A percentile compares a stretch with the other conserved stretches of the same genome.
Evolutionary conservation across 1,284 basidiomycete genomes (phyloP).

Genomic region (Ceratobasidium sp.): DNA sequence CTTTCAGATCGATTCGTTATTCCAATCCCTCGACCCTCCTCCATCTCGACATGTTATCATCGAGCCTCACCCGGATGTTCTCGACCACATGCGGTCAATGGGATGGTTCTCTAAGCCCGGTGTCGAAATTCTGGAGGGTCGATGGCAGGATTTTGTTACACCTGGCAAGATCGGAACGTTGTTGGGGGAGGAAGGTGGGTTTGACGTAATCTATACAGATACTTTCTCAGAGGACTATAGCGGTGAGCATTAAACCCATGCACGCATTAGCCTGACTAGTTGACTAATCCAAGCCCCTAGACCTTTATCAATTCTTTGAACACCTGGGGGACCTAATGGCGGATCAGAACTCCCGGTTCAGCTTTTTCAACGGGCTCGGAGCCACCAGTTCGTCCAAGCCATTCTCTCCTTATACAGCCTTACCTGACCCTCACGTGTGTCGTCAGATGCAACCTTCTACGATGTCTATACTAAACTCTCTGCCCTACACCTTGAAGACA

Average conservation of each 20-base stretch:
- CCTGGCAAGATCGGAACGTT: constrained; percentile 60
- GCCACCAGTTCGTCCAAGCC: constrained; percentile 87
- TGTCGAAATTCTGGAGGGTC: constrained; percentile 87
- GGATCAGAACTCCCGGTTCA: constrained; percentile 83
- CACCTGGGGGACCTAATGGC: constrained; percentile 85
- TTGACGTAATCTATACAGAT: constrained; percentile 95
- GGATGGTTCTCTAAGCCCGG: constrained; percentile 84
- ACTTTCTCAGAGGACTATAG: constrained; percentile 93
- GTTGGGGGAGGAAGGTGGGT: constrained; percentile 73
- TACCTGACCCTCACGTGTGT: background rate
- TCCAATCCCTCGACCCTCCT: constrained; percentile 75
- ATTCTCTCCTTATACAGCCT: constrained; percentile 50
- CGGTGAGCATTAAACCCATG: constrained; percentile 61
- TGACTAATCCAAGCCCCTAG: constrained; percentile 55
- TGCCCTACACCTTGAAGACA: constrained; percentile 87
- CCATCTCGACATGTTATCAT: constrained; percentile 90
- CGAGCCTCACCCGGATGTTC: constrained; percentile 94
- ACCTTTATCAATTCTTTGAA: constrained; percentile 88
- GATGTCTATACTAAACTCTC: constrained; percentile 91
- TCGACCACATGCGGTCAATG: constrained; percentile 77
- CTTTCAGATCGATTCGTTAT: constrained; percentile 82
- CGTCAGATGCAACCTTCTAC: constrained; percentile 86
- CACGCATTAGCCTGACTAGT: background rate
- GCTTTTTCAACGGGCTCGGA: constrained; percentile 97
- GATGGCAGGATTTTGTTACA: constrained; percentile 90